These are phyloP conservation scores for Rhodotorula mucilaginosa DNA, from an alignment of 1,284 basidiomycete genomes.

Conservation along the genomic window DNA sequence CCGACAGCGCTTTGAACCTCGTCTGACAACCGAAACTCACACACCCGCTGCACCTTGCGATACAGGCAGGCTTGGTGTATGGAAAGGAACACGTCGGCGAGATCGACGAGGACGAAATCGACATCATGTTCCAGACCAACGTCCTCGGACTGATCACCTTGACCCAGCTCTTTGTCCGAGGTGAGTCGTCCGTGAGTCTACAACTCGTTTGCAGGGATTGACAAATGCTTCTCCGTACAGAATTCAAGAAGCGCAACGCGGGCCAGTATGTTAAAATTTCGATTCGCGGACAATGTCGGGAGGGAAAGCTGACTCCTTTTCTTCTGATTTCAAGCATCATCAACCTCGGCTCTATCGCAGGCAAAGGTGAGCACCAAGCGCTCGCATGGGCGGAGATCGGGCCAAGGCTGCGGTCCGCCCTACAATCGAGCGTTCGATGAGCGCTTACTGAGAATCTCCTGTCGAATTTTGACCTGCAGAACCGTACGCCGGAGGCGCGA, in stretches of 20 bases:
- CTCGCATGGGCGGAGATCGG: too few relatives aligned
- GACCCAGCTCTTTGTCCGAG: conserved; percentile 58
- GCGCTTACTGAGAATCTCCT: too few relatives aligned
- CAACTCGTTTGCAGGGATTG: not conserved
- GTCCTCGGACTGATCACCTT: conserved; percentile 78
- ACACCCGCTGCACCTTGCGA: not conserved
- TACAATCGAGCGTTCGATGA: too few relatives aligned
- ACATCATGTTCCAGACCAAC: conserved; percentile 62
- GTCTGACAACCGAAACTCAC: not conserved
- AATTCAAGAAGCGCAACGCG: conserved; percentile 80
- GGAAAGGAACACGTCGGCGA: conserved; percentile 79
- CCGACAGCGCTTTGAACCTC: not conserved
- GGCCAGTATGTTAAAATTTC: conserved; percentile 59
- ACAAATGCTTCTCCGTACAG: too few relatives aligned
- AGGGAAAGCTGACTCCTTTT: not conserved
- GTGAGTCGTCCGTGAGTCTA: conserved; percentile 50
- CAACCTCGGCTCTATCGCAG: conserved; percentile 80
- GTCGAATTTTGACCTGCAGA: conserved; percentile 53
- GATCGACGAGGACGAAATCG: conserved; percentile 63
- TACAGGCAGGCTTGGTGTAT: conserved; percentile 63
- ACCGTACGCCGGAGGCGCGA: conserved; percentile 76
- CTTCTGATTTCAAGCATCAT: conserved; percentile 60
- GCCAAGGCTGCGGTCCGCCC: too few relatives aligned
- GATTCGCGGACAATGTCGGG: not conserved
- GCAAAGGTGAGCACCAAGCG: conserved; percentile 1